Base-by-base conservation (phyloP, 2,329 filamentous ascomycete genomes). In the Beauveria varroae region DNA sequence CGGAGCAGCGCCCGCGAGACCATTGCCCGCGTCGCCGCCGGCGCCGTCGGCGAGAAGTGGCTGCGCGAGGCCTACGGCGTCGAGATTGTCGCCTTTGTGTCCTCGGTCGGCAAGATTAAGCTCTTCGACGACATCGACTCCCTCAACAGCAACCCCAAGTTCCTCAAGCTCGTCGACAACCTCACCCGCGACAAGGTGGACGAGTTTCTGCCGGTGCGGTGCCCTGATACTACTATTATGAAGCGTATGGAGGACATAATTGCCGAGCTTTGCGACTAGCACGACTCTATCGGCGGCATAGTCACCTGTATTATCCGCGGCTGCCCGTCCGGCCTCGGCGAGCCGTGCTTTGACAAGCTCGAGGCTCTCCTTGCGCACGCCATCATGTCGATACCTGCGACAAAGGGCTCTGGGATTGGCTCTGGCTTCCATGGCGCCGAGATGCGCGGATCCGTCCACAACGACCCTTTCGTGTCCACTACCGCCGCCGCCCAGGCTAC, bases 321-420 rank as follows among this genome's bases (percentile, higher is more conserved):
- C 70, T 85, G 86, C 8, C 95, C 93, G 30, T 83, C 85, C 46
- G 93, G 93, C 0, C 83, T 98, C 3, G 95, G 95, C 63, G 95
- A 98, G 81, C 95, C 93, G 1, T 90, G 86, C 75, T 98, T 99
- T 74, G 91, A 96, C 75, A 98, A 98, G 80, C 82, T 98, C 50
- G 93, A 99, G 79, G 95, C 95, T 8, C 85, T 84, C 72, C 86
- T 99, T 52, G 93, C 86, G 28, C 93, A 98, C 71, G 95, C 90
- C 55, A 98, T 99, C 90, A 83, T 98, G 65, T 91, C 86, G 72
- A 96, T 98, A 68, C 95, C 95, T 5, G 92, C 95, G 3, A 93
- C 90, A 43, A 99, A 98, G 78, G 93, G 89, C 59, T 98, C 98
- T 71, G 93, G 98, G 73, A 88, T 98, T 66, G 95, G 95, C 60